A percentile compares a stretch with the other conserved stretches of the same genome.
These are phyloP conservation scores for Papiliotrema fonsecae DNA, from an alignment of 1,284 basidiomycete genomes.

Conservation along the genomic window DNA sequence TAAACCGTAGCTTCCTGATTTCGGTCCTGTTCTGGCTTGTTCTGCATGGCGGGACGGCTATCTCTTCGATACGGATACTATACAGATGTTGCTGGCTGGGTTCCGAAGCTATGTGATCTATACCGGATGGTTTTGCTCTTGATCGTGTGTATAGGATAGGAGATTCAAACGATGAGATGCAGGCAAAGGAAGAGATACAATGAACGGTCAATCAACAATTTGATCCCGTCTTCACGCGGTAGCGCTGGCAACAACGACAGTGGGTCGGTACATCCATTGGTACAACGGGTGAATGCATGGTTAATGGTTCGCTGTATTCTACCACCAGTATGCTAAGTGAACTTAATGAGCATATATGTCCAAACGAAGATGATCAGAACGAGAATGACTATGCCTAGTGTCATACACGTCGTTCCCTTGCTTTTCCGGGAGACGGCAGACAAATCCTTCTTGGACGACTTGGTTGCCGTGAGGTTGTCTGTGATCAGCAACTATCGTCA, in stretches of 20 bases:
- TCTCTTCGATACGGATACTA: neutral
- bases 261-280: too few relatives aligned
- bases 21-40: constrained; percentile 69
- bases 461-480: constrained; percentile 43
- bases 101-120: neutral
- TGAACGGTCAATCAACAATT: neutral
- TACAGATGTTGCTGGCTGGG: neutral
- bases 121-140: too few relatives aligned
- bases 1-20: constrained; percentile 96
- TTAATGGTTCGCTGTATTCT: too few relatives aligned
- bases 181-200: neutral
- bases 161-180: neutral
- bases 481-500: neutral
- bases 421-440: constrained; percentile 41
- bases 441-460: constrained; percentile 39
- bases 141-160: neutral
- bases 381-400: constrained; percentile 36
- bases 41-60: constrained; percentile 25
- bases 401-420: constrained; percentile 47
- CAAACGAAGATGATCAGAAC: constrained; percentile 47
- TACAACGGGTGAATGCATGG: too few relatives aligned
- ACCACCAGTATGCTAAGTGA: too few relatives aligned
- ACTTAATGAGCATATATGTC: constrained; percentile 49
- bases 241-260: too few relatives aligned
- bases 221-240: neutral